Evolutionary conservation across 1,139 yeast genomes (phyloP).

Genomic region (Geotrichum bryndzae): DNA sequence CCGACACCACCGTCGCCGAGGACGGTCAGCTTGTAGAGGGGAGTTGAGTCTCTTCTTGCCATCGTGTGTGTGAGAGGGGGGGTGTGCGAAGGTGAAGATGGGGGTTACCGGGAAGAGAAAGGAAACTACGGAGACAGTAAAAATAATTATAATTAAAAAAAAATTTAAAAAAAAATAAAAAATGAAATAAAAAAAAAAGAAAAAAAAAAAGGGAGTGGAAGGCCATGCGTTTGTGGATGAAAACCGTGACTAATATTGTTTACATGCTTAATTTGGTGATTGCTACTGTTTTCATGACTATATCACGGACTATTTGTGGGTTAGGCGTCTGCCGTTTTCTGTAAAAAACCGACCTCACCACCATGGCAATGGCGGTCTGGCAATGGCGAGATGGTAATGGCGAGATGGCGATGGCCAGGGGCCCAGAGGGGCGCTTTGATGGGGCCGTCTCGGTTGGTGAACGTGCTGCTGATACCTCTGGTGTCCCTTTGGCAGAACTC

Average conservation of each 20-base stretch:
- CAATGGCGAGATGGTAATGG: no score
- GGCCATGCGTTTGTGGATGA: neutral
- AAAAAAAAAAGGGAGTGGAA: neutral
- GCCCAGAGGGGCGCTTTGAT: no score
- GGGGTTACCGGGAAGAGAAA: neutral
- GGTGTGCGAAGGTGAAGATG: neutral
- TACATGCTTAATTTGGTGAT: no score
- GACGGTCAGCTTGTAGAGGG: constrained; percentile 70
- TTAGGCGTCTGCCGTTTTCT: no score
- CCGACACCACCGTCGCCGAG: constrained; percentile 99
- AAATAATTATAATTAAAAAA: neutral
- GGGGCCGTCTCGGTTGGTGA: no score
- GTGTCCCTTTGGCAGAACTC: no score
- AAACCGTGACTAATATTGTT: neutral
- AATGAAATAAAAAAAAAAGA: neutral
- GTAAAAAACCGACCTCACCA: no score
- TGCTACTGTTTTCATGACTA: no score
- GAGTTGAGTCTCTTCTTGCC: constrained; percentile 18
- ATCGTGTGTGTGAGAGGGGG: neutral
- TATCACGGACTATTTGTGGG: no score
- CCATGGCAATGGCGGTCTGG: no score
- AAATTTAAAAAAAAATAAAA: neutral
- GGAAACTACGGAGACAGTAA: neutral
- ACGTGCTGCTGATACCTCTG: no score
- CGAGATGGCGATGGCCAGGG: no score